Evolutionary conservation across 164 flowering plant genomes (phyloP), one percentile per base, ranked within the genome.

Genomic region (Berberis vulgaris): DNA sequence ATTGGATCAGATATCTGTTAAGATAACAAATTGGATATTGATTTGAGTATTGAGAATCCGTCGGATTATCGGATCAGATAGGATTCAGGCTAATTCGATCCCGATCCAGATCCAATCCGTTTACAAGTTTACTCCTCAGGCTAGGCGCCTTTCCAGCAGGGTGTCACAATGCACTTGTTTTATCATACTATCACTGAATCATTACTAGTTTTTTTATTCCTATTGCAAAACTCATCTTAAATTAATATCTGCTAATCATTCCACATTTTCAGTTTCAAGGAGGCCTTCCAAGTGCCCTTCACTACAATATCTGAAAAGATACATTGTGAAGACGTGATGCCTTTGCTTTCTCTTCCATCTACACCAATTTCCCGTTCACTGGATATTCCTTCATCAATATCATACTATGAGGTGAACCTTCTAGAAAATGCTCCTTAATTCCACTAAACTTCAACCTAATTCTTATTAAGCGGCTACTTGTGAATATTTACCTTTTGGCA

Each of bases 231-330:
- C 60, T 66, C 53, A 60, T 26, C 26, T 26, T 26, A 26, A 41
- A 47, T 40, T 60, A 8, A 10, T 26, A 65, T n/a, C 55, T 60
- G 3, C 43, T 46, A 50, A 54, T 73, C 65, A 26, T 69, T 67
- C 40, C 41, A 39, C 45, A 46, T 67, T 77, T 83, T 73, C 85
- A 94, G 98, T 73, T 87, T 88, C 74, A 86, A 86, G 81, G 84
- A 83, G 74, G 96, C 95, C 72, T 85, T 88, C 64, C 75, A 59
- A 65, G 81, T 91, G 87, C 97, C 97, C 12, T 85, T 83, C 53
- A 78, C 81, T 49, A 78, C 93, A 45, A 75, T 91, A 63, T 94
- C 99, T 45, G 65, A 66, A 59, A 84, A 83, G 79, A 81, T 91
- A 72, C 65, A 69, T 43, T 86, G 86, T 65, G 73, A 79, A 71